Evolutionary conservation across 345 rosid species (phyloP), one percentile per base, ranked within the genome.

Genomic region (Toxicodendron radicans): DNA sequence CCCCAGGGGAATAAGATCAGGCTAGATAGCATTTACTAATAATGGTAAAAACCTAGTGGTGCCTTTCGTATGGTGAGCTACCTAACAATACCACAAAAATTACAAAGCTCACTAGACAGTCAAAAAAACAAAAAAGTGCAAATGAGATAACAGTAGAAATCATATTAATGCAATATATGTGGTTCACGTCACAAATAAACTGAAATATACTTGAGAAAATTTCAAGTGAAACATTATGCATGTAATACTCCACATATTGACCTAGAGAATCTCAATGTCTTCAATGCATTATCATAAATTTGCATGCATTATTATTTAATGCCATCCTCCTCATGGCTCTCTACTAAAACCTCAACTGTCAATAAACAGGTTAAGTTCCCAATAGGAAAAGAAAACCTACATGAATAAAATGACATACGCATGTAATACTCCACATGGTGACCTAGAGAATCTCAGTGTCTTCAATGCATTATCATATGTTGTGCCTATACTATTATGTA

Each of bases 21-120:
- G 54, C n/a, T 16, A 46, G 18, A 51, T 51, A 16, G 7, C 1
- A 51, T 13, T 51, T 13, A 51, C 54, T 14, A 51, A 51, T 51
- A 13, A 51, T 13, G 18, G 54, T 14, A 51, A 1, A 51, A 51
- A 18, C 54, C 54, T 13, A 51, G 18, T 3, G 17, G 52, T 51
- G 43, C 43, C 8, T 38, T 13, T 51, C 18, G 20, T 18, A 51
- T 13, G 7, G 18, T 16, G 5, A 13, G 54, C n/a, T 51, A 38
- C 65, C 48, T 59, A 66, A 46, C 32, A 68, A 54, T 67, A 57
- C 45, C 58, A 33, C 58, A 63, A 66, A 63, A 57, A 63, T 66
- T 58, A 51, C 45, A 60, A 48, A 67, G 17, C 51, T 70, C 4
- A 57, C 20, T 45, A 43, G 32, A 53, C 1, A 23, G 56, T 32